These are phyloP conservation scores for Calocybe gangraenosa DNA, from an alignment of 768 basidiomycete species.

Conservation along the genomic window DNA sequence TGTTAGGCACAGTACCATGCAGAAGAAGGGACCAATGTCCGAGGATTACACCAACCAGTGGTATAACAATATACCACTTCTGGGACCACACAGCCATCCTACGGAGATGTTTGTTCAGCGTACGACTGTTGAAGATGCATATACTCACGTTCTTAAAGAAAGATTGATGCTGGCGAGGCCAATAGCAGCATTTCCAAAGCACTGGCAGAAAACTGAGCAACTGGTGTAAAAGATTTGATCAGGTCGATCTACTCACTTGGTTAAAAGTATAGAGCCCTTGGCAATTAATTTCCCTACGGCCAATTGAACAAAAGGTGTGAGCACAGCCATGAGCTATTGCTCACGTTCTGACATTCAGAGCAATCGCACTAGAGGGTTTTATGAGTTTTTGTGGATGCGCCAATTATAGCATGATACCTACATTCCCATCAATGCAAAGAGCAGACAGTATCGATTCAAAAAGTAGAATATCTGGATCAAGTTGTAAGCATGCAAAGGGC, in stretches of 20 bases:
- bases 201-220: conserved; percentile 20
- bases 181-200: conserved; percentile 60
- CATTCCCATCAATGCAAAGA: conserved; percentile 69
- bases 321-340: conserved; percentile 11
- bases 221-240: neutral
- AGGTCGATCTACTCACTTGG: conserved; percentile 29
- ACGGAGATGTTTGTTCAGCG: neutral
- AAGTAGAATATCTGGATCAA: conserved; percentile 59
- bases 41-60: conserved; percentile 53
- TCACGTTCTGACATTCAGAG: conserved; percentile 54
- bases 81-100: conserved; percentile 74
- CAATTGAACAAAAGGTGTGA: conserved; percentile 2
- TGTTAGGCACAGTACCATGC: conserved; percentile 40
- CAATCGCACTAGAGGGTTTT: conserved; percentile 39
- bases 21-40: conserved; percentile 71
- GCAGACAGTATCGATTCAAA: conserved; percentile 58
- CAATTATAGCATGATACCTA: conserved; percentile 26
- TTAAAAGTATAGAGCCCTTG: conserved; percentile 70
- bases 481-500: conserved; percentile 1
- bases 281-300: conserved; percentile 48
- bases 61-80: conserved; percentile 45
- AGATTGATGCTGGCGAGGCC: conserved; percentile 72
- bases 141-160: conserved; percentile 57
- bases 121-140: neutral
- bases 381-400: conserved; percentile 5